Base-by-base conservation (phyloP, 2,329 filamentous ascomycete species). In the Ophiostoma himal-ulmi region DNA sequence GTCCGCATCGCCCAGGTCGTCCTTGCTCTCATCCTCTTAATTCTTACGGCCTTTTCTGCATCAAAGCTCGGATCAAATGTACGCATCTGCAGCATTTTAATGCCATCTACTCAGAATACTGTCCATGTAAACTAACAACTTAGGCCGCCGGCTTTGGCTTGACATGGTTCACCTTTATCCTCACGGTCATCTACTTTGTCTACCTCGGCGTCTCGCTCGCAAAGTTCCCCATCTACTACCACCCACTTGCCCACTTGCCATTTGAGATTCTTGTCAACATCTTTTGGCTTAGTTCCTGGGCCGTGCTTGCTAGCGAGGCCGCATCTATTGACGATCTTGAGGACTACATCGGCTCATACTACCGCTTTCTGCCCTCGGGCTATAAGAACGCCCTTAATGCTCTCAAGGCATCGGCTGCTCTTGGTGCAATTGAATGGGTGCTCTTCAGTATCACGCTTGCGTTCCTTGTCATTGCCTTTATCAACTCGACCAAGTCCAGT, bases 241-340 rank as follows among this genome's bases (percentile, higher is more conserved):
- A 74, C 64, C 65, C 70, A 14, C 69, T 72, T 37, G 72, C 67
- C 11, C 74, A 75, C 36, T 52, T 75, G 68, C 69, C 71, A 36
- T 41, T 72, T 57, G 74, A 75, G 54, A 70, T 72, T 14, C 41
- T 73, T 8, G 20, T 70, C 69, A 73, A 73, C 60, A 72, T 74
- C 65, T 75, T 74, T 57, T 75, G 74, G 74, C 73, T 75, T 64
- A 69, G 66, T 48, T 70, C 71, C 44, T 75, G 72, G 72, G 73
- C 74, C 70, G 72, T 73, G n/a, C 71, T 75, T 10, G 73, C 74
- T 70, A 71, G 70, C 54, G 72, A 75, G 44, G 72, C 72, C 37
- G 13, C 71, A 14, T 44, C 66, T 17, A 37, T 72, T 4, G 22
- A 30, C 44, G 14, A 57, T 7, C 48, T 72, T 36, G 67, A 71